Conservation (phyloP, 805 yeast genomes). For the Scheffersomyces amazonensis region DNA sequence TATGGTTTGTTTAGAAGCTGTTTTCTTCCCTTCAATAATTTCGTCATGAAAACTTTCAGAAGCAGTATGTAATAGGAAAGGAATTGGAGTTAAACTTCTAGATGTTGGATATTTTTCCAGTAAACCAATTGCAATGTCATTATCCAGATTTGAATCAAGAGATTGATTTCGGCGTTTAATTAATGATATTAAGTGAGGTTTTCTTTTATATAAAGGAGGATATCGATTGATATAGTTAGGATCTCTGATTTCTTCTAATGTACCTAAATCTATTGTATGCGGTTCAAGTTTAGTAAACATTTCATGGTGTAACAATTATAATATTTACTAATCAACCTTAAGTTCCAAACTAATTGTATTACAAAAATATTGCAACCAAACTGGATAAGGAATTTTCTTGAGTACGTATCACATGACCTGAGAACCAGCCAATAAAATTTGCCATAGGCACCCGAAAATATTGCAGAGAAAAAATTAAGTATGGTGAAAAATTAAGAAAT, state of each 20-base stretch:
- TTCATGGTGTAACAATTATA: too few species aligned
- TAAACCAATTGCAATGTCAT: background rate
- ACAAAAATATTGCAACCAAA: too few species aligned
- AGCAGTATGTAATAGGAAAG: background rate
- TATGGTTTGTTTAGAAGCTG: background rate
- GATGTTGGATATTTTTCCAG: background rate
- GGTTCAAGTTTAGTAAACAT: background rate
- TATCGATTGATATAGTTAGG: conserved; percentile 9
- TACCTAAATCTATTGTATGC: conserved; percentile 7
- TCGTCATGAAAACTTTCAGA: background rate
- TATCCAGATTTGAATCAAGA: background rate
- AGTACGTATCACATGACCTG: too few species aligned
- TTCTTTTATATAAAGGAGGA: conserved; percentile 7
- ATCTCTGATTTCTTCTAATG: conserved; percentile 10
- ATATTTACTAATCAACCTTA: too few species aligned
- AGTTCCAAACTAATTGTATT: too few species aligned
- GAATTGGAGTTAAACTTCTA: background rate
- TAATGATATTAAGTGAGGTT: conserved; percentile 5
- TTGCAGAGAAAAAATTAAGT: too few species aligned
- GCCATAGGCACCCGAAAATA: too few species aligned
- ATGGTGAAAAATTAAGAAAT: too few species aligned
- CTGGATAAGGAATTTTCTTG: too few species aligned
- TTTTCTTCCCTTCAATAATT: background rate
- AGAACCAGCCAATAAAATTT: too few species aligned
- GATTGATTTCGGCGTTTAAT: conserved; percentile 1